Evolutionary conservation across 2,329 filamentous ascomycete genomes (phyloP).

Genomic region (Arthrobotrys megalospora): DNA sequence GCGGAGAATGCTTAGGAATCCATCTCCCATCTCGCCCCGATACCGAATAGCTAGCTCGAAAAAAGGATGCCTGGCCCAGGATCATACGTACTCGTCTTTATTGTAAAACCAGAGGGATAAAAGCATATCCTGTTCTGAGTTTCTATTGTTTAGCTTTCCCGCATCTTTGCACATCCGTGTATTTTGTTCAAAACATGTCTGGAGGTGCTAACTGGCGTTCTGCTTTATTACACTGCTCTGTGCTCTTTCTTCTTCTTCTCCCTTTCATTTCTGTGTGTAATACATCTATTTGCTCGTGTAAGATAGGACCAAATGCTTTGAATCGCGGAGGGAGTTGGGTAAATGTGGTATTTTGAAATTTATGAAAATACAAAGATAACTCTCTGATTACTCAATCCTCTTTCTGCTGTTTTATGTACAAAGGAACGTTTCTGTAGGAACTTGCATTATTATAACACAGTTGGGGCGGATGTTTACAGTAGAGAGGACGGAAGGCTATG

Average conservation of each 20-base stretch:
- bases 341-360: conserved; percentile 28
- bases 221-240: neutral
- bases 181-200: conserved; percentile 9
- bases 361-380: conserved; percentile 1
- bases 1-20: neutral
- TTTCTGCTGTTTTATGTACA: no score
- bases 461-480: neutral
- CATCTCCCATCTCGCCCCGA: neutral
- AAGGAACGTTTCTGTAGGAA: no score
- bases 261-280: conserved; percentile 11
- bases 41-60: neutral
- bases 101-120: conserved; percentile 26
- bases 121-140: conserved; percentile 12
- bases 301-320: conserved; percentile 35
- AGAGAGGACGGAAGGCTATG: conserved; percentile 6
- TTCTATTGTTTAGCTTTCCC: conserved; percentile 14
- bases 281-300: conserved; percentile 36
- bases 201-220: conserved; percentile 48
- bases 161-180: conserved; percentile 27
- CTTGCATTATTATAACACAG: no score
- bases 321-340: conserved; percentile 27
- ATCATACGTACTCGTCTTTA: neutral
- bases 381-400: neutral
- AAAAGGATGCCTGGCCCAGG: neutral
- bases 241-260: conserved; percentile 8